Base-by-base conservation (phyloP, 768 basidiomycete species). In the Boletus eberwhitei region DNA sequence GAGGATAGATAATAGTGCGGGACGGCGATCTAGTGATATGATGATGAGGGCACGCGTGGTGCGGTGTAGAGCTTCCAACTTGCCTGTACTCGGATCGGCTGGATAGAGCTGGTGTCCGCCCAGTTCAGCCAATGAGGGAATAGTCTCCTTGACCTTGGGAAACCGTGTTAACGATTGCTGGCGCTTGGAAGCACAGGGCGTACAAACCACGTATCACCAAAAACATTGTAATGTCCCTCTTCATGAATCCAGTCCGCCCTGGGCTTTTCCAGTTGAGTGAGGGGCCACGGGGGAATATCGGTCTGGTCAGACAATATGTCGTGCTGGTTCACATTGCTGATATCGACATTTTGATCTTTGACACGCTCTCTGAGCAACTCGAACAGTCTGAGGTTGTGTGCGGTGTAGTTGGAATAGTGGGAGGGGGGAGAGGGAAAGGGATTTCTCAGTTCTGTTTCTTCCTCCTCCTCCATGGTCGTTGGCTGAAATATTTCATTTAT, bases 151-250 rank as follows among this genome's bases (percentile, higher is more conserved):
- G 50, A 94, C 83, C 90, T 93, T 38, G 35, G 47, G 48, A 34
- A 41, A 54, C 26, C n/a, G 34, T 16, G 62, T 67, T 17, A 60
- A 59, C 51, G 48, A 49, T 50, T 57, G 61, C 41, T 59, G 39
- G 40, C 41, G 43, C 32, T 32, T 50, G 46, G 29, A 59, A 45
- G 61, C 34, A 48, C 40, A 12, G 19, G 62, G 68, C 89, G 71
- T 75, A 93, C 90, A 82, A 87, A 87, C 89, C 90, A 96, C 63
- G 79, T 79, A 68, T 94, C 90, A n/a, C 90, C 92, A 71, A 88
- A 96, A 16, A 86, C 87, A 49, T 81, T 80, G 68, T 92, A 96
- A 57, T 83, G 77, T 1, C 87, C 87, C 57, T 91, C 90, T 60
- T 93, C 89, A 2, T 90, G 77, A 48, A 96, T 88, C 92, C 93